Percentiles rank a stretch among this genome's conserved stretches.
These are phyloP conservation scores for Xerocomellus intermedius DNA, from an alignment of 768 basidiomycete genomes.

Conservation along the genomic window DNA sequence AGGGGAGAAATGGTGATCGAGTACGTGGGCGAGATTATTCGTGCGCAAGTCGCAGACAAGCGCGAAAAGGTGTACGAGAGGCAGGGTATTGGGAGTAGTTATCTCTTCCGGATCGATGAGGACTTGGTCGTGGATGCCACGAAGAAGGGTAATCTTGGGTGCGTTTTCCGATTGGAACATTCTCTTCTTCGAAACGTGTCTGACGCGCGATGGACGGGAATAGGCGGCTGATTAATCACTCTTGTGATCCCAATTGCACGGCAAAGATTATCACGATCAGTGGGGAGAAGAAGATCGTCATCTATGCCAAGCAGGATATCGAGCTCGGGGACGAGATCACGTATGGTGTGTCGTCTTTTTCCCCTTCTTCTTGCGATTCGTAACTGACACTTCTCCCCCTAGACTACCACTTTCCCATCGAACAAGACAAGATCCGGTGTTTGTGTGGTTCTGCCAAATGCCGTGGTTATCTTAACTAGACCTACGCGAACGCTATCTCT, in stretches of 20 bases:
- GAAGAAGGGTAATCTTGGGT: constrained; percentile 99
- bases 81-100: constrained; percentile 96
- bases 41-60: constrained; percentile 94
- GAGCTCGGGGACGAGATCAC: constrained; percentile 98
- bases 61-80: constrained; percentile 96
- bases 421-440: constrained; percentile 96
- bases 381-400: neutral
- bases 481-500: neutral
- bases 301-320: constrained; percentile 96
- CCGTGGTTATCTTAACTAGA: constrained; percentile 93
- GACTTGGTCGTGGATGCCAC: constrained; percentile 98
- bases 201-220: constrained; percentile 6
- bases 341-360: constrained; percentile 63
- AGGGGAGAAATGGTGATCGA: constrained; percentile 99
- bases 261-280: constrained; percentile 91
- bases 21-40: constrained; percentile 96
- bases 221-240: constrained; percentile 97
- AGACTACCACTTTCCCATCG: constrained; percentile 99
- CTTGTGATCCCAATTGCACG: constrained; percentile 92
- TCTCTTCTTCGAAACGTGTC: constrained; percentile 7
- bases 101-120: constrained; percentile 97
- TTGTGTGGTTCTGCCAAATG: constrained; percentile 88
- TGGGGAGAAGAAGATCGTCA: constrained; percentile 97
- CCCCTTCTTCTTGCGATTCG: neutral
- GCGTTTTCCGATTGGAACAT: constrained; percentile 30